These are phyloP conservation scores for Didymella pomorum DNA, from an alignment of 2,329 filamentous ascomycete genomes.

Conservation along the genomic window DNA sequence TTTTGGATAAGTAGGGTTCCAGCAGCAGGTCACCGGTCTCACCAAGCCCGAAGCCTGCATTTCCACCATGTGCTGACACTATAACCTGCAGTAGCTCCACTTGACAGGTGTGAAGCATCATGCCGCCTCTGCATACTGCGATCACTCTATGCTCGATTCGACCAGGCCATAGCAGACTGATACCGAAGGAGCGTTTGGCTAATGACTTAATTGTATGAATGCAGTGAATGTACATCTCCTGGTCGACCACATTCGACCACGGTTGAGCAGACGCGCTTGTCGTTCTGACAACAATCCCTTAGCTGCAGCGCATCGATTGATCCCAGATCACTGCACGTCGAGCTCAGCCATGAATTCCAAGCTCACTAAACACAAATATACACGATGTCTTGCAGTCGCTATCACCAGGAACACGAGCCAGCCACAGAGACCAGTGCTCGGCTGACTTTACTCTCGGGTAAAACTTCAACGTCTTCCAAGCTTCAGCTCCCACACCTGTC, in stretches of 20 bases:
- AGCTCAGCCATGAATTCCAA: conserved; percentile 3
- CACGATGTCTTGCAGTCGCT: conserved; percentile 11
- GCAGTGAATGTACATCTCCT: not conserved
- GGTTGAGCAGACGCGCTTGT: not conserved
- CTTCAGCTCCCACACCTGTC: conserved; percentile 17
- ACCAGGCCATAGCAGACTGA: not conserved
- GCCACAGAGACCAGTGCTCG: conserved; percentile 13
- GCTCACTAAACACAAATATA: conserved; percentile 8
- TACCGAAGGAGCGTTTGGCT: conserved; percentile 9
- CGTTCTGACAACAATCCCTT: not conserved
- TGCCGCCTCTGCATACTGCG: conserved; percentile 7
- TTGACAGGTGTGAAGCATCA: conserved; percentile 23
- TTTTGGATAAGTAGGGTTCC: conserved; percentile 22
- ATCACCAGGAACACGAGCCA: conserved; percentile 1
- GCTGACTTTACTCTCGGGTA: conserved; percentile 20
- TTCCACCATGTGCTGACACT: conserved; percentile 28
- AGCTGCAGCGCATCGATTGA: not conserved
- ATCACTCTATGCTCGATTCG: conserved; percentile 6
- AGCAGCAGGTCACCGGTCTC: conserved; percentile 31
- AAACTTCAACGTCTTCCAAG: conserved; percentile 12
- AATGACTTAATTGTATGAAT: not conserved
- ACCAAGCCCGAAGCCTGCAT: conserved; percentile 32
- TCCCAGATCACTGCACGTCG: not conserved
- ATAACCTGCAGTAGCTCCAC: conserved; percentile 35
- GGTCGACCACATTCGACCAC: not conserved